Conservation (phyloP, 495 filamentous ascomycete species). For the Neurospora pannonica region DNA sequence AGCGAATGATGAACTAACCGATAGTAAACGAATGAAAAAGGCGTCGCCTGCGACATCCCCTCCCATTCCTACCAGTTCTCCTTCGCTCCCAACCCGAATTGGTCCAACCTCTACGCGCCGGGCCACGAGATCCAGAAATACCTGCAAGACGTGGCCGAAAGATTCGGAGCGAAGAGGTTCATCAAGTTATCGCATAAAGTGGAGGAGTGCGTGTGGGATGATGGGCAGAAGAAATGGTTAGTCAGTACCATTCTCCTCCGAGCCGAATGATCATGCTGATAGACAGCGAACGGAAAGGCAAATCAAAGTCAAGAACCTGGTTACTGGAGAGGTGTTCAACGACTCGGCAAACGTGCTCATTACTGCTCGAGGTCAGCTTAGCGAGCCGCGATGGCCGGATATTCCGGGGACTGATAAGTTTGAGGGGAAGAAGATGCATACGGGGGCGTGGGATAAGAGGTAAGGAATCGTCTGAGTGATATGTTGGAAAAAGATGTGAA, state of each 20-base stretch:
- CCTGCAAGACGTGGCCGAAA: conserved; percentile 47
- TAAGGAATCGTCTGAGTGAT: background rate
- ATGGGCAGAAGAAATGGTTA: conserved; percentile 44
- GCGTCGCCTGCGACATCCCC: conserved; percentile 36
- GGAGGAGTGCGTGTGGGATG: conserved; percentile 43
- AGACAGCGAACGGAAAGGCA: conserved; percentile 7
- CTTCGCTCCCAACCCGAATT: conserved; percentile 56
- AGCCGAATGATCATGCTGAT: background rate
- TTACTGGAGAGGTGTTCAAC: conserved; percentile 25
- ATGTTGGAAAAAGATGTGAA: background rate
- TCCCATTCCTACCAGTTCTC: conserved; percentile 55
- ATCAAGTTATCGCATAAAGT: conserved; percentile 33
- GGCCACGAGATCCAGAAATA: conserved; percentile 56
- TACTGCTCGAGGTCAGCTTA: conserved; percentile 57
- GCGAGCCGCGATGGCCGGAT: conserved; percentile 46
- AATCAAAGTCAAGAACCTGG: conserved; percentile 19
- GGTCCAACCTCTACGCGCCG: conserved; percentile 55
- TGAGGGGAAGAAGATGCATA: conserved; percentile 49
- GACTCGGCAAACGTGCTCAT: conserved; percentile 48
- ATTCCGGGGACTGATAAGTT: conserved; percentile 49
- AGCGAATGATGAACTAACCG: background rate
- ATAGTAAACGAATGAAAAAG: conserved; percentile 5
- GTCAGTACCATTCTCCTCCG: background rate
- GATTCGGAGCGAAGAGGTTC: conserved; percentile 44
- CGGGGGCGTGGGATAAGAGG: conserved; percentile 38